These are phyloP conservation scores for Zygotorulaspora chibaensis DNA, from an alignment of 805 yeast genomes.

Conservation along the genomic window DNA sequence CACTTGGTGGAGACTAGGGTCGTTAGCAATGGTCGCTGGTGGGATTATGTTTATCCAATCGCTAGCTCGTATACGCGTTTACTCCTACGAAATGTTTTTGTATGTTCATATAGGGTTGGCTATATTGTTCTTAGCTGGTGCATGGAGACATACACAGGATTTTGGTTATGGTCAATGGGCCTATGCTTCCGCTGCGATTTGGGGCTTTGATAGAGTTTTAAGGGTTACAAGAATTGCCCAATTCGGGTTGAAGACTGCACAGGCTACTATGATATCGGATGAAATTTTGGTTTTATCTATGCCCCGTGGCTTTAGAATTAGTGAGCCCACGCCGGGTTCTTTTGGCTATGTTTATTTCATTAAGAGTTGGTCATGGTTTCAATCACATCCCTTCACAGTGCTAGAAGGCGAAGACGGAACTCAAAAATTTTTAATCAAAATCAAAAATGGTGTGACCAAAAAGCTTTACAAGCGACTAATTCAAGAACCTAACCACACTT, in stretches of 20 bases:
- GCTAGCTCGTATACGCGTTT: conserved; percentile 40
- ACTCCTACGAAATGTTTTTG: conserved; percentile 43
- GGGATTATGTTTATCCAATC: conserved; percentile 40
- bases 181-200: conserved; percentile 53
- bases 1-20: conserved; percentile 38
- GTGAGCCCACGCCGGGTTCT: conserved; percentile 52
- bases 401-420: conserved; percentile 31
- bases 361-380: conserved; percentile 30
- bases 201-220: conserved; percentile 61
- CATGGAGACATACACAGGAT: conserved; percentile 40
- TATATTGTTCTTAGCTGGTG: conserved; percentile 39
- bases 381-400: conserved; percentile 69
- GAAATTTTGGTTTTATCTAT: conserved; percentile 38
- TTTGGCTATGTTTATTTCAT: conserved; percentile 53
- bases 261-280: conserved; percentile 24
- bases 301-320: conserved; percentile 12
- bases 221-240: conserved; percentile 49
- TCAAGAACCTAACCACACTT: conserved; percentile 30
- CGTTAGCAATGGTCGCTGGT: conserved; percentile 30
- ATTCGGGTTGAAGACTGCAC: conserved; percentile 61
- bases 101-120: conserved; percentile 43
- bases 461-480: conserved; percentile 35
- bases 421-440: conserved; percentile 31
- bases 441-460: conserved; percentile 52
- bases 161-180: conserved; percentile 47